Percentiles rank a stretch among this genome's conserved stretches.
Evolutionary conservation across 345 rosid species (phyloP).

Genomic region (Brassica napus): DNA sequence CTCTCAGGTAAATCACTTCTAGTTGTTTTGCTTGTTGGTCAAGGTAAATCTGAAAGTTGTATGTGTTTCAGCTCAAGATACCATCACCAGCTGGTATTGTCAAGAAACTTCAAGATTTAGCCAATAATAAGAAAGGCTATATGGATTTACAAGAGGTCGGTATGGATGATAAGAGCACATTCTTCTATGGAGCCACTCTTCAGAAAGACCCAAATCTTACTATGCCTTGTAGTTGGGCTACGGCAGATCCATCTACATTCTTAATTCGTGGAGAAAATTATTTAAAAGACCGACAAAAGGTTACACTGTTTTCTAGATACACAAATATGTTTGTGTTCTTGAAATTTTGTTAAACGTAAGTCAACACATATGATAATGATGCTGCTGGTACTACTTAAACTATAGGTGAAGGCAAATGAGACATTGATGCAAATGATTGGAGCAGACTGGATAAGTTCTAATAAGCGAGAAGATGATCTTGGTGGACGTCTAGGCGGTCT

Average conservation of each 20-base stretch:
- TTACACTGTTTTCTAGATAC: conserved; percentile 15
- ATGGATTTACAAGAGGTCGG: conserved; percentile 58
- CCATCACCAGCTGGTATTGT: conserved; percentile 69
- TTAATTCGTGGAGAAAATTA: conserved; percentile 78
- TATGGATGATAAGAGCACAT: conserved; percentile 39
- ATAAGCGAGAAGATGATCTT: conserved; percentile 70
- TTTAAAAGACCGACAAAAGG: conserved; percentile 70
- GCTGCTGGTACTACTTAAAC: not conserved
- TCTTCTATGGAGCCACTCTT: conserved; percentile 72
- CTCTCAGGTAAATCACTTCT: conserved; percentile 35
- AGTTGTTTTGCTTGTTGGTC: conserved; percentile 7
- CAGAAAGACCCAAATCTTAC: conserved; percentile 55
- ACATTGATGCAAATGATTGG: conserved; percentile 87
- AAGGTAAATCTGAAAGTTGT: conserved; percentile 35
- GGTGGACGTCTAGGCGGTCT: conserved; percentile 66
- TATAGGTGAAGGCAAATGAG: conserved; percentile 64
- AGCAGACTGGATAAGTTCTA: conserved; percentile 88
- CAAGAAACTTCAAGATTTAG: conserved; percentile 75
- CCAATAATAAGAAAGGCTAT: conserved; percentile 72
- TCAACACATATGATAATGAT: not conserved
- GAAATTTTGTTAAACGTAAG: not conserved
- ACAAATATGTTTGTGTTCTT: conserved; percentile 2
- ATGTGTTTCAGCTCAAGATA: conserved; percentile 44
- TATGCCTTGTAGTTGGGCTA: conserved; percentile 72
- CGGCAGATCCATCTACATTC: conserved; percentile 70